phyloP scores from a whole-genome alignment of 352 stramenopile species.

The Phytophthora litchii region DNA sequence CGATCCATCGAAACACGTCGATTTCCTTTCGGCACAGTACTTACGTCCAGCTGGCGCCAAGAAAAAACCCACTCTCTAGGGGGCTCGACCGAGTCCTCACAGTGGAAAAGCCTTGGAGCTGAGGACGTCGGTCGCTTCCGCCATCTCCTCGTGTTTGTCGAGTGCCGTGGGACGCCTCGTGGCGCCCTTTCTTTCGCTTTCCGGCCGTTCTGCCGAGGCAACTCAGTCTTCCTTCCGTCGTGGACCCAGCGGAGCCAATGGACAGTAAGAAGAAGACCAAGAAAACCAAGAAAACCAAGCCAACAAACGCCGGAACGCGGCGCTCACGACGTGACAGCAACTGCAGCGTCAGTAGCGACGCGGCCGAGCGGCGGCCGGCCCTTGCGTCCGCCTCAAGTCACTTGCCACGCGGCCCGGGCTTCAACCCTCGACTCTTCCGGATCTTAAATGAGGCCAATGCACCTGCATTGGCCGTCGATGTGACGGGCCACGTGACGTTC shows the following conservation, averaged over 20 bases:
- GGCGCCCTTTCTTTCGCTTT: slow-evolving; percentile 24
- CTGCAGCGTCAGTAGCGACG: slow-evolving; percentile 26
- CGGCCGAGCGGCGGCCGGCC: slow-evolving; percentile 15
- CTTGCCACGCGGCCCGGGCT: neutral
- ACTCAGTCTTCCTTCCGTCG: slow-evolving; percentile 1
- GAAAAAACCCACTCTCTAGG: slow-evolving; percentile 1
- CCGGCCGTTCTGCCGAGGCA: slow-evolving; percentile 23
- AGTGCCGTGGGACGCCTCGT: slow-evolving; percentile 26
- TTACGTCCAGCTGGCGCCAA: slow-evolving; percentile 3
- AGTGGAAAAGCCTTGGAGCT: slow-evolving; percentile 14
- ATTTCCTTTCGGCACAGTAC: neutral
- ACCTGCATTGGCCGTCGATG: slow-evolving; percentile 49
- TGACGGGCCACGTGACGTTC: slow-evolving; percentile 52
- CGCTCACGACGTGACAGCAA: slow-evolving; percentile 27
- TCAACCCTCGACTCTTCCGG: slow-evolving; percentile 39
- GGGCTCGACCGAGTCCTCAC: slow-evolving; percentile 9
- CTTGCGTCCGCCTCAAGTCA: slow-evolving; percentile 12
- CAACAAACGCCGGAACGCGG: slow-evolving; percentile 12
- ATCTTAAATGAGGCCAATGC: slow-evolving; percentile 62
- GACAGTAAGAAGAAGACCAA: slow-evolving; percentile 1
- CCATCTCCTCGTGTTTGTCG: slow-evolving; percentile 1
- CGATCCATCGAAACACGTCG: neutral
- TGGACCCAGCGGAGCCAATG: slow-evolving; percentile 4
- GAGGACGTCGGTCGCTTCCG: neutral
- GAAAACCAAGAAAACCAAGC: slow-evolving; percentile 7